phyloP scores from a whole-genome alignment of 2,329 filamentous ascomycete genomes.

The Pseudopithomyces chartarum region DNA sequence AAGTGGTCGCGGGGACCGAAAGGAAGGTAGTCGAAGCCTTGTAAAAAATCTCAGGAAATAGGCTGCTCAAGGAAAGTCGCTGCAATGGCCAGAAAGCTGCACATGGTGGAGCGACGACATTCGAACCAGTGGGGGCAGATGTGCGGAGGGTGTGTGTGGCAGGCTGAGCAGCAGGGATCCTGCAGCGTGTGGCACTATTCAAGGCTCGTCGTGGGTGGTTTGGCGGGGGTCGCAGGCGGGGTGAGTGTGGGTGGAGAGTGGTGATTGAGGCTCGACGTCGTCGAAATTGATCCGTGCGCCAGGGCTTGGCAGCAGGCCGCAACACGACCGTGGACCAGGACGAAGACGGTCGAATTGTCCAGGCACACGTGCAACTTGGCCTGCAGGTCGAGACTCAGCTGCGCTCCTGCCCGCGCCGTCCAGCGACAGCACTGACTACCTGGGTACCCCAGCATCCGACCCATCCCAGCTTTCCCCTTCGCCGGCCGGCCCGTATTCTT shows the following conservation, averaged over 20 bases:
- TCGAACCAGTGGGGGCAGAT: conserved; percentile 26
- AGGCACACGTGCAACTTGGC: background rate
- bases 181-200: background rate
- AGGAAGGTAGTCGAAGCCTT: conserved; percentile 37
- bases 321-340: no score
- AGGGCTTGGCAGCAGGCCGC: background rate
- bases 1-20: conserved; percentile 28
- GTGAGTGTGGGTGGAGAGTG: conserved; percentile 14
- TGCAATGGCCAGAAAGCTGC: conserved; percentile 51
- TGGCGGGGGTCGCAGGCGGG: conserved; percentile 20
- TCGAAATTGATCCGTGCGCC: conserved; percentile 1
- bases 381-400: no score
- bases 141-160: conserved; percentile 7
- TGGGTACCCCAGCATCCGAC: no score
- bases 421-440: no score
- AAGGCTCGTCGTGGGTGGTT: conserved; percentile 12
- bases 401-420: no score
- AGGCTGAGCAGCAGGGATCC: conserved; percentile 4
- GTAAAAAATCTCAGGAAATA: conserved; percentile 47
- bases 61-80: conserved; percentile 59
- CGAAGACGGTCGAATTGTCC: no score
- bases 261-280: conserved; percentile 13
- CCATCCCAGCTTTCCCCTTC: no score
- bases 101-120: conserved; percentile 58
- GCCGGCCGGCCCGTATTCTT: no score